phyloP scores from a whole-genome alignment of 805 yeast species.

The Schwanniomyces yamadae region DNA sequence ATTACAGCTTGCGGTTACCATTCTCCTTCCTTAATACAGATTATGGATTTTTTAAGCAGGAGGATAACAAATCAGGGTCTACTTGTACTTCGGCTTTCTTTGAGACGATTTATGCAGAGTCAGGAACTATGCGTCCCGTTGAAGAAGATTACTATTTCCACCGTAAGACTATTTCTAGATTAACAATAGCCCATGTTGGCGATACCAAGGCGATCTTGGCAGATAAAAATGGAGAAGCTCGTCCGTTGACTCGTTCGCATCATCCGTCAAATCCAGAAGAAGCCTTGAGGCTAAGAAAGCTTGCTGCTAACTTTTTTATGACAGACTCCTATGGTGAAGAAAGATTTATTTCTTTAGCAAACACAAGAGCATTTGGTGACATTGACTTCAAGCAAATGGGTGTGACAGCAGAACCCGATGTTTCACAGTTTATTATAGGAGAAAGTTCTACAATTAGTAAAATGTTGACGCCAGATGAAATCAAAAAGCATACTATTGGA shows the following conservation, averaged over 20 bases:
- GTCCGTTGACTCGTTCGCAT: constrained; percentile 73
- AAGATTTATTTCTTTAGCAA: constrained; percentile 78
- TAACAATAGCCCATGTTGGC: constrained; percentile 87
- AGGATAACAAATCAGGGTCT: constrained; percentile 54
- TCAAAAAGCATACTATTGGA: constrained; percentile 33
- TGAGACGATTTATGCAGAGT: constrained; percentile 44
- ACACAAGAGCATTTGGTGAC: constrained; percentile 95
- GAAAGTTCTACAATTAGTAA: constrained; percentile 36
- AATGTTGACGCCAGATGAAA: constrained; percentile 39
- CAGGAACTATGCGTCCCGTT: constrained; percentile 29
- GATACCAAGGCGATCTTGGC: constrained; percentile 88
- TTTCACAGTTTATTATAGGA: constrained; percentile 68
- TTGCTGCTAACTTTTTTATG: constrained; percentile 59
- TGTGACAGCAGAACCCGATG: constrained; percentile 89
- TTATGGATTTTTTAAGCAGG: constrained; percentile 49
- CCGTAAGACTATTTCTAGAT: constrained; percentile 60
- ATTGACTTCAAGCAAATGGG: constrained; percentile 77
- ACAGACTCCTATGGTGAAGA: constrained; percentile 94
- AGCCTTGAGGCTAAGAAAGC: constrained; percentile 64
- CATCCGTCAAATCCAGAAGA: constrained; percentile 86
- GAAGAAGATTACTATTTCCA: constrained; percentile 54
- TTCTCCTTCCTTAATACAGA: constrained; percentile 67
- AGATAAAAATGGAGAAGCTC: constrained; percentile 78
- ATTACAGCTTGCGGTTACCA: constrained; percentile 59
- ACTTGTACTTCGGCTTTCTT: constrained; percentile 69